Evolutionary conservation across 2,329 filamentous ascomycete species (phyloP).

Genomic region (Cladosporium sp.): DNA sequence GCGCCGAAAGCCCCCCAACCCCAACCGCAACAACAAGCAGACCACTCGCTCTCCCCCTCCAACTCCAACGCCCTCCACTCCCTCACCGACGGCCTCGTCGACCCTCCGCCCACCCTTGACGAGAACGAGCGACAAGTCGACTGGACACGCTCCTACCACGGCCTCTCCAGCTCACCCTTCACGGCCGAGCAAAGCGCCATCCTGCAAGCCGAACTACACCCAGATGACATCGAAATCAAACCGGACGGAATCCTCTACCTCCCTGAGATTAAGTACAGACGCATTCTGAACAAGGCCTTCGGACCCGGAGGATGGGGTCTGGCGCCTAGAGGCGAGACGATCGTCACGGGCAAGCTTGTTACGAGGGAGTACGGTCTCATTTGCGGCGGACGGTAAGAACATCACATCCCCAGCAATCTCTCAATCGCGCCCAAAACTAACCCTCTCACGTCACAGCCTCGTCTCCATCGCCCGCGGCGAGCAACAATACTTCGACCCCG

Average conservation of each 20-base stretch:
- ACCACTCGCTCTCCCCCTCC: constrained; percentile 20
- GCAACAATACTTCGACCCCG: constrained; percentile 85
- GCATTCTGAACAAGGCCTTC: constrained; percentile 85
- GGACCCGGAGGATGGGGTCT: constrained; percentile 94
- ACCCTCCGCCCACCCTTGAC: constrained; percentile 45
- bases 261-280: constrained; percentile 95
- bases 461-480: constrained; percentile 91
- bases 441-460: constrained; percentile 52
- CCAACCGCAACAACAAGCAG: constrained; percentile 11
- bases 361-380: constrained; percentile 93
- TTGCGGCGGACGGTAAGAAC: constrained; percentile 73
- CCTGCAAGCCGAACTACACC: constrained; percentile 61
- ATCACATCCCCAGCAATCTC: not conserved
- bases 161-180: constrained; percentile 68
- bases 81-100: constrained; percentile 48
- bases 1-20: constrained; percentile 5
- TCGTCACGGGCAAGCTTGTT: constrained; percentile 72
- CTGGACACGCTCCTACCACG: constrained; percentile 81
- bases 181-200: constrained; percentile 62
- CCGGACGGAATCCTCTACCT: constrained; percentile 95
- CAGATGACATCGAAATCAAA: constrained; percentile 88
- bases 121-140: constrained; percentile 56
- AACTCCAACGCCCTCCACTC: constrained; percentile 30
- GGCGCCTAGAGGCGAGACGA: constrained; percentile 78
- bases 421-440: not conserved